phyloP scores from a whole-genome alignment of 306 rosid genomes.

The Myrica gale region DNA sequence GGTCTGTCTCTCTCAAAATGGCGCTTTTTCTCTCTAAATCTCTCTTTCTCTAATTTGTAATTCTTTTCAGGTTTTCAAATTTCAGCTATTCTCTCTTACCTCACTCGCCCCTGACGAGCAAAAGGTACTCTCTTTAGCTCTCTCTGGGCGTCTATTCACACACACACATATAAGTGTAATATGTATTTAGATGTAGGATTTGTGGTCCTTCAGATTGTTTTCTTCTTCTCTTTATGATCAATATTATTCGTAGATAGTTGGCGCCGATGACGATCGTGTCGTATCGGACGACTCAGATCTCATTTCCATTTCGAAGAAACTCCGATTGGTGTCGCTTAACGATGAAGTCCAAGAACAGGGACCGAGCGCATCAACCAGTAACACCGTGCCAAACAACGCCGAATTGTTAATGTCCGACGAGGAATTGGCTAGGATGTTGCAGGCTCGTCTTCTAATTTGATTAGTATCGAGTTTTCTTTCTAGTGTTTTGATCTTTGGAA shows the following conservation, averaged over 20 bases:
- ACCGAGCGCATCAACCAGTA: slow-evolving; percentile 19
- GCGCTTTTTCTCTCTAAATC: slow-evolving; percentile 4
- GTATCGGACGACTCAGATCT: slow-evolving; percentile 64
- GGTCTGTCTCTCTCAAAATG: slow-evolving; percentile 29
- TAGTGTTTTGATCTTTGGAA: neutral
- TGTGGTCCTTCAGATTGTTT: neutral
- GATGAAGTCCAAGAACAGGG: slow-evolving; percentile 21
- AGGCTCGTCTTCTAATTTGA: slow-evolving; percentile 34
- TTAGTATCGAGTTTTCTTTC: neutral
- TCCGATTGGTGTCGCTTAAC: slow-evolving; percentile 50
- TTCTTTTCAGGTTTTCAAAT: slow-evolving; percentile 53
- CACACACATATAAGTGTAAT: neutral
- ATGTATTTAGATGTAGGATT: neutral
- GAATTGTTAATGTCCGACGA: slow-evolving; percentile 53
- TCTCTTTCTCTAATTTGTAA: neutral
- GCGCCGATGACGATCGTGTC: slow-evolving; percentile 36
- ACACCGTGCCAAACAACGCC: neutral
- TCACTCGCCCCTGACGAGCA: slow-evolving; percentile 63
- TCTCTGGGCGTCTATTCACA: neutral
- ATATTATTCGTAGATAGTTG: slow-evolving; percentile 40
- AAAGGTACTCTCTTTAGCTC: slow-evolving; percentile 43
- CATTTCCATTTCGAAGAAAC: slow-evolving; percentile 44
- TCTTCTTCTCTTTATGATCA: neutral
- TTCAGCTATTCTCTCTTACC: slow-evolving; percentile 77
- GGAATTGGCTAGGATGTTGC: slow-evolving; percentile 68